Base-by-base conservation (phyloP, 139 green algal genomes). In the Bryopsis sp. region DNA sequence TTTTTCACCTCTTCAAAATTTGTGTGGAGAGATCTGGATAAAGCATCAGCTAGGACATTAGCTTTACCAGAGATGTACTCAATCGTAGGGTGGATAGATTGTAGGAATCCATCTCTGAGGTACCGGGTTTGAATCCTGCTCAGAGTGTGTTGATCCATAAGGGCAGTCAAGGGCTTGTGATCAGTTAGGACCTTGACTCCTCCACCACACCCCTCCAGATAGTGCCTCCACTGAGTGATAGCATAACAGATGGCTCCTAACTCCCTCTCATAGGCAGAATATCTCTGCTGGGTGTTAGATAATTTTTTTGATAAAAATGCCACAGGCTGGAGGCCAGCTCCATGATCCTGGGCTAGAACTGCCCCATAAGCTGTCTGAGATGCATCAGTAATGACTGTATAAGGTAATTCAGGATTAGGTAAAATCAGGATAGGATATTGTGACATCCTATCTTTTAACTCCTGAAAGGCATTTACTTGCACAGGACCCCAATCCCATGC, bases 371-470 rank as follows among this genome's bases (percentile, higher is more conserved):
- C 54, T 35, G 8, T 19, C 11, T 34, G 7, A 29, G 54, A 63
- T 7, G 26, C 54, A 63, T 63, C 54, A 15, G 54, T 63, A 15
- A 36, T 7, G 26, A 63, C 26, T 7, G 54, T 63, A 19, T 63
- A 63, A 34, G 54, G 19, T 7, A 35, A 7, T 19, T 63, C n/a
- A 35, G 54, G 54, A 63, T 63, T 19, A 36, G 54, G 54, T 8
- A 63, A 39, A 34, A 75, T 2, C 1, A 76, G 7, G 1, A 72
- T 2, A 1, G 29, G 54, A 2, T 3, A 48, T 1, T 54, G 0
- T 1, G 2, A 3, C 2, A 74, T 61, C n/a, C 39, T 57, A 0
- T 47, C 0, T 67, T 79, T 79, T 43, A 79, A 2, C 0, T n/a
- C 2, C 6, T 75, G 33, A 6, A 78, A n/a, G 15, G 66, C 67